phyloP scores from a whole-genome alignment of 1,284 basidiomycete genomes.

The Cutaneotrichosporon sp. region DNA sequence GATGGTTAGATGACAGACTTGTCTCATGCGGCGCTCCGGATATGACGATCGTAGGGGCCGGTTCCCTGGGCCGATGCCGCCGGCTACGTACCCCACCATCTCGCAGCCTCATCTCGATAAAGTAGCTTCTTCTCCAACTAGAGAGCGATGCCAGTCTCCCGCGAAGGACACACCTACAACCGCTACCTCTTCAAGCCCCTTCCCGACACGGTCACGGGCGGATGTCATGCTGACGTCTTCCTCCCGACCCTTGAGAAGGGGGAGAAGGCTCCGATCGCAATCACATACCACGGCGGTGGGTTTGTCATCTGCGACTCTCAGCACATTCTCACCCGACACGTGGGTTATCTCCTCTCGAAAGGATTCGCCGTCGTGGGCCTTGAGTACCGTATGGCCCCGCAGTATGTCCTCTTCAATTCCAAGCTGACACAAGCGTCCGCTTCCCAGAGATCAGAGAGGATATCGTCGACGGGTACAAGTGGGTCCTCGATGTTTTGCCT shows the following conservation, averaged over 20 bases:
- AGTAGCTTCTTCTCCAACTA: background rate
- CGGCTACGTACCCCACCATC: background rate
- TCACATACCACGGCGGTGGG: constrained; percentile 12
- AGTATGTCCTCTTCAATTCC: background rate
- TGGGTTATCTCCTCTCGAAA: constrained; percentile 3
- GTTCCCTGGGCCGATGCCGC: background rate
- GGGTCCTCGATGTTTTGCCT: constrained; percentile 6
- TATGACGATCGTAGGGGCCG: too few relatives aligned
- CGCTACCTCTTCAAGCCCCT: constrained; percentile 13
- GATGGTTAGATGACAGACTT: background rate
- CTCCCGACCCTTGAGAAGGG: background rate
- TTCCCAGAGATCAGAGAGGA: constrained; percentile 10
- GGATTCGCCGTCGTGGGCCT: constrained; percentile 12
- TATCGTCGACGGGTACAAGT: constrained; percentile 12
- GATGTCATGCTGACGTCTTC: constrained; percentile 14
- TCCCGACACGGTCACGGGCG: background rate
- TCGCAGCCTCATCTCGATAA: background rate
- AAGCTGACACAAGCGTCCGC: constrained; percentile 8
- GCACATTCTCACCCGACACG: background rate
- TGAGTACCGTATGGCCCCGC: constrained; percentile 11
- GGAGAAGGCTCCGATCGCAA: background rate
- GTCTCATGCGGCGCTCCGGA: background rate
- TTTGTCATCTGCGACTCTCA: constrained; percentile 7
- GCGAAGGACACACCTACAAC: constrained; percentile 10
- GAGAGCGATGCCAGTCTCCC: constrained; percentile 7